A percentile compares a stretch with the other conserved stretches of the same genome.
These are phyloP conservation scores for Arthrocladium fulminans DNA, from an alignment of 2,329 filamentous ascomycete genomes.

Conservation along the genomic window DNA sequence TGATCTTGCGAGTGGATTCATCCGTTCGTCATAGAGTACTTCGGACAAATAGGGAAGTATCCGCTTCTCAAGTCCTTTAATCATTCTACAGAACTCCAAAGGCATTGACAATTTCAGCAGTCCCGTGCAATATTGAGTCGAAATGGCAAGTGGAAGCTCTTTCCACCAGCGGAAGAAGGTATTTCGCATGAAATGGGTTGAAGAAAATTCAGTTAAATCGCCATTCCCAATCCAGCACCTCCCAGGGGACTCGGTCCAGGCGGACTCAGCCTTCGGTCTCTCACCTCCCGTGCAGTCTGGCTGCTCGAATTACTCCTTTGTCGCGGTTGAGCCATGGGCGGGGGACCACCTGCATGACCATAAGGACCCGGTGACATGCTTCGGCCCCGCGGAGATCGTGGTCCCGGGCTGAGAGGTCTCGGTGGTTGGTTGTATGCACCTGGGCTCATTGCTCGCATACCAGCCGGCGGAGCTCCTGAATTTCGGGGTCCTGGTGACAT, in stretches of 20 bases:
- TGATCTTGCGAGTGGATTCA: neutral
- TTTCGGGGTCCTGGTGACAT: conserved; percentile 1
- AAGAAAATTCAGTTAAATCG: neutral
- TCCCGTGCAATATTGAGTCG: neutral
- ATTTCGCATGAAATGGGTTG: neutral
- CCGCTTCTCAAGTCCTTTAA: neutral
- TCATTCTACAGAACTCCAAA: neutral
- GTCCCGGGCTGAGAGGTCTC: conserved; percentile 42
- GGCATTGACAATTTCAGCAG: neutral
- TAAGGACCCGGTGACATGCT: conserved; percentile 40
- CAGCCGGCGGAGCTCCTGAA: neutral
- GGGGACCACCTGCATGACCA: conserved; percentile 33
- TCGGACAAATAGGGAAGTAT: neutral
- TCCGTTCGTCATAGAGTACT: neutral
- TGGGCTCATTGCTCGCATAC: conserved; percentile 16
- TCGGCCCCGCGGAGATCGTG: conserved; percentile 33
- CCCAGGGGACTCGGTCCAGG: conserved; percentile 22
- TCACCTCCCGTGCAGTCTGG: conserved; percentile 26
- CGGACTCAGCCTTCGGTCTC: conserved; percentile 33
- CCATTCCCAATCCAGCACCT: conserved; percentile 6
- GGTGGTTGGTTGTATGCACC: conserved; percentile 24
- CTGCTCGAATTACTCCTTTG: conserved; percentile 38
- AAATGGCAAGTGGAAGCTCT: too few relatives aligned
- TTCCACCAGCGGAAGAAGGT: neutral
- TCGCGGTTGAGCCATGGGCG: conserved; percentile 32